Base-by-base conservation (phyloP, 2,329 filamentous ascomycete genomes). In the Cadophora gregata region DNA sequence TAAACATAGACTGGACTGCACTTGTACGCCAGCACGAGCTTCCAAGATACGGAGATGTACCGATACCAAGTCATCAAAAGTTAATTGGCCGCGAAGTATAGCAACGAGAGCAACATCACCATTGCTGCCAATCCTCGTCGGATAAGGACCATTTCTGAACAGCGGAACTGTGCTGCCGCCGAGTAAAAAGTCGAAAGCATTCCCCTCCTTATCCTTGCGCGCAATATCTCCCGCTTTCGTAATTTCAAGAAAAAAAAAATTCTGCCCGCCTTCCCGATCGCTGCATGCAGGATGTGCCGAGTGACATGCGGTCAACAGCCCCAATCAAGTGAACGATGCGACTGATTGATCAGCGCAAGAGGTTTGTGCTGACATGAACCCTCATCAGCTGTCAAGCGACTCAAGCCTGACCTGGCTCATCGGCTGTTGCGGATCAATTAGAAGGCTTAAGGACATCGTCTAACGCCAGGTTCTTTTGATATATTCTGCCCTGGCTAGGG, bases 401-500 rank as follows among this genome's bases (percentile, higher is more conserved):
- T 7, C 56, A n/a, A 64, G n/a, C n/a, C n/a, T n/a, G n/a, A n/a
- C n/a, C 61, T 64, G 58, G 58, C 63, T 67, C 59, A 51, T 67
- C 68, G 68, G 66, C 59, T 70, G 45, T 63, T 61, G 50, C 59
- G 66, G 67, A 64, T 51, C 55, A 16, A n/a, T n/a, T n/a, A n/a
- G n/a, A 29, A 42, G 45, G 16, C 31, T 31, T 12, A 19, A 47
- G 21, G 16, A 47, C 16, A 24, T 51, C 19, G 53, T 61, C 62
- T 65, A 55, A 58, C 63, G 59, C 58, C 50, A 45, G 53, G 50
- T 24, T 27, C 19, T 59, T 24, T 25, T 21, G 38, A 42, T 42
- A 4, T 25, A 4, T 25, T 42, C 21, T 36, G 55, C 33, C 33
- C 55, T 19, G n/a, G n/a, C 55, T 19, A 16, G 38, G 33, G 24